Evolutionary conservation across 805 yeast genomes (phyloP), one percentile per base, ranked within the genome.

Genomic region (Pichia insulana): DNA sequence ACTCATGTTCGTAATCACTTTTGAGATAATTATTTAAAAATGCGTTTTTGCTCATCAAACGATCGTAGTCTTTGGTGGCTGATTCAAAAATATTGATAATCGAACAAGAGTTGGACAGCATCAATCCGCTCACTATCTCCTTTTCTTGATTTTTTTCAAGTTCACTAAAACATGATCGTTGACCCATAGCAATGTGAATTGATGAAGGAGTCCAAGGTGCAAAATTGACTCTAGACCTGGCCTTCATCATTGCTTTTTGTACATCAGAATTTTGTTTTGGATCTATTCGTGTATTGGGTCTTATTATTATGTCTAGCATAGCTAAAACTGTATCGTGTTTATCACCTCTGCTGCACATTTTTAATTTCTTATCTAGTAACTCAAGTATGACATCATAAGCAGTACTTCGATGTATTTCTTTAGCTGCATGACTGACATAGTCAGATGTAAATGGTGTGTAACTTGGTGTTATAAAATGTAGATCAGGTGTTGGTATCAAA

Each of bases 321-420:
- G 95, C 73, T 10, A 88, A 69, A 58, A 46, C 39, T 8, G 39
- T 84, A 32, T 75, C 69, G 57, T 69, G 48, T 64, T 68, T 32
- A 65, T 63, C 44, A 62, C 67, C 51, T 17, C 50, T 40, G n/a
- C 57, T 46, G 39, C 87, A 80, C 83, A 90, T 77, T 41, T 83
- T 76, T 51, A 82, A 73, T 49, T 83, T 79, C 46, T 80, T 85
- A 60, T 86, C 90, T 27, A 87, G 65, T 20, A 92, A 65, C 47
- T 94, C 92, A 34, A 94, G 64, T 50, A 90, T 69, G 28, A 89
- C 84, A 54, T 92, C 98, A 52, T 85, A 79, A 11, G 88, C 90
- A 9, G 89, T 82, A 28, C 83, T 72, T 54, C 79, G 75, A 46
- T 86, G 39, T 25, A 80, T 73, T 26, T 72, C 77, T 54, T 69